Conservation (phyloP, 2,329 filamentous ascomycete species). For the Fulvia fulva region DNA sequence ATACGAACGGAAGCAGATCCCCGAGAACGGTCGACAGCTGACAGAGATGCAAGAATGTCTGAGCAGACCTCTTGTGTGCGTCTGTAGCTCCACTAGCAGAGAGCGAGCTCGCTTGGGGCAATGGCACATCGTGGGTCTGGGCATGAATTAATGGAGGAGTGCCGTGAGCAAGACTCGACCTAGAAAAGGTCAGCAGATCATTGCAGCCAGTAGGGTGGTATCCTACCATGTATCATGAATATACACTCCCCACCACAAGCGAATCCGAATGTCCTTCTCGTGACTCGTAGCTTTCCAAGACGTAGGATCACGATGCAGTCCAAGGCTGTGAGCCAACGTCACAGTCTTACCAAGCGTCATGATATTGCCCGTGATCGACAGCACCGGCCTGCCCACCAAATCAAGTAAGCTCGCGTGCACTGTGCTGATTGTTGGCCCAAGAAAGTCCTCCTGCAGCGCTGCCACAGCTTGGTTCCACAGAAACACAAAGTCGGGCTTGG, state of each 20-base stretch:
- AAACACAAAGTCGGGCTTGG: constrained; percentile 37
- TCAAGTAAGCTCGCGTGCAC: constrained; percentile 40
- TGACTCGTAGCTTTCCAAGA: constrained; percentile 49
- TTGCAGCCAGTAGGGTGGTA: not conserved
- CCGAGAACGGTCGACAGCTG: constrained; percentile 44
- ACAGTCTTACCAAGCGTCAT: constrained; percentile 52
- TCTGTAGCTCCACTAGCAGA: constrained; percentile 25
- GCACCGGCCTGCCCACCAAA: constrained; percentile 39
- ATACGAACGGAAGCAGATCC: constrained; percentile 38
- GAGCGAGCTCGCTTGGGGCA: constrained; percentile 46
- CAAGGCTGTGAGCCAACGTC: constrained; percentile 53
- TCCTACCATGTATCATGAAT: constrained; percentile 53
- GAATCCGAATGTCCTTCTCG: constrained; percentile 51
- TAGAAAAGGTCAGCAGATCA: constrained; percentile 22
- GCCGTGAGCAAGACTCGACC: constrained; percentile 54
- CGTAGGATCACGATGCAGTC: constrained; percentile 53
- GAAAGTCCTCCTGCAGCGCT: constrained; percentile 41
- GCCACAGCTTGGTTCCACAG: constrained; percentile 42
- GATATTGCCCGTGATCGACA: constrained; percentile 46
- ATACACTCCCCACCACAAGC: constrained; percentile 55
- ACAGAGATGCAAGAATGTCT: constrained; percentile 53
- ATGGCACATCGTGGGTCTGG: constrained; percentile 54
- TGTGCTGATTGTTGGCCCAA: constrained; percentile 39
- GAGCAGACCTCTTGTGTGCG: constrained; percentile 35
- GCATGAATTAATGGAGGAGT: constrained; percentile 52